Evolutionary conservation across 2,329 filamentous ascomycete species (phyloP).

Genomic region (Colletotrichum higginsianum): DNA sequence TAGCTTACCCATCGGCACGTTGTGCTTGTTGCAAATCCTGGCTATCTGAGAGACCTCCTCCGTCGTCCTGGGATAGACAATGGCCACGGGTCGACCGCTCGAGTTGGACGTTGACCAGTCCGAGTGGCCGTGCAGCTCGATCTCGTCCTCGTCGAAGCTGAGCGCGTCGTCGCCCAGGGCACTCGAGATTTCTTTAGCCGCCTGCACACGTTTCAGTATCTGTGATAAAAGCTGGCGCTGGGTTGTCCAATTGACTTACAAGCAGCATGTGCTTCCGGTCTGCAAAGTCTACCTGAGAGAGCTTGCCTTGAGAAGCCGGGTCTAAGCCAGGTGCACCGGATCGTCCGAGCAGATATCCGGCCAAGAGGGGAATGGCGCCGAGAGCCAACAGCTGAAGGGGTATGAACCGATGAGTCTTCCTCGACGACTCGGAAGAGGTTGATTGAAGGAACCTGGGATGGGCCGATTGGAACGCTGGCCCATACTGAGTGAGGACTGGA

Average conservation of each 20-base stretch:
- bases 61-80: conserved; percentile 75
- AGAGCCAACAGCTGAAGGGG: conserved; percentile 23
- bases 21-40: conserved; percentile 72
- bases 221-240: neutral
- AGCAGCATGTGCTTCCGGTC: conserved; percentile 13
- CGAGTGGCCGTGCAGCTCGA: conserved; percentile 76
- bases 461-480: neutral
- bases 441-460: neutral
- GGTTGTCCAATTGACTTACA: neutral
- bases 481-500: neutral
- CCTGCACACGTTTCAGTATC: neutral
- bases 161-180: conserved; percentile 71
- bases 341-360: conserved; percentile 25
- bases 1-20: conserved; percentile 72
- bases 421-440: neutral
- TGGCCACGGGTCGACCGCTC: conserved; percentile 73
- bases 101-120: conserved; percentile 81
- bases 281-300: conserved; percentile 12
- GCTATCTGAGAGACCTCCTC: conserved; percentile 76
- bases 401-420: neutral
- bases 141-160: conserved; percentile 74
- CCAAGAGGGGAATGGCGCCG: conserved; percentile 23
- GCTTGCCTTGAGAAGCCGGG: neutral
- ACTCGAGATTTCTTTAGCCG: conserved; percentile 17
- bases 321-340: neutral